Evolutionary conservation across 2,329 filamentous ascomycete genomes (phyloP), one percentile per base, ranked within the genome.

Genomic region (Scopulariopsis brevicaulis): DNA sequence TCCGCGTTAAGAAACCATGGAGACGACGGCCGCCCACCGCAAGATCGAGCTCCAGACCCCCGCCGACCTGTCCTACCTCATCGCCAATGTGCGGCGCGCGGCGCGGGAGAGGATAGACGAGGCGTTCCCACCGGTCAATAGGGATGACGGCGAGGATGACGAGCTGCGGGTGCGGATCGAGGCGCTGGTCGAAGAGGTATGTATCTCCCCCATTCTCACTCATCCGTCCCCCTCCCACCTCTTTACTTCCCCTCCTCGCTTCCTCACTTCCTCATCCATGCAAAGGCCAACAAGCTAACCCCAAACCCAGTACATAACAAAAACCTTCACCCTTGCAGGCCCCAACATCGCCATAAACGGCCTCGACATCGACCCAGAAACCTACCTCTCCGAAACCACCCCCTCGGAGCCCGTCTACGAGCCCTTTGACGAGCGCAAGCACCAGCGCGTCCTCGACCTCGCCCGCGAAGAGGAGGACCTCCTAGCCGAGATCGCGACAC

Each of bases 11-110:
- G 10, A 48, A 53, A 35, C 57, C 48, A 73, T 74, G 71, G 68
- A 69, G 61, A 65, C 68, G 37, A 68, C 70, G 57, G 68, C 74
- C 43, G 70, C 71, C 63, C 83, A 90, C 71, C 85, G 89, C 69
- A 87, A 85, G 73, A 87, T 93, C 69, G 89, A 92, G 73, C 82
- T 93, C 56, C 88, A 92, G 73, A 80, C 81, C n/a, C 81, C 84
- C 50, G 83, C 86, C 54, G 89, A 93, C 71, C 78, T 92, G 37
- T 73, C 79, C 58, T 89, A 85, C 71, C 80, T 93, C 32, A 78
- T 88, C 64, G 73, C 78, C 62, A 89, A 89, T 66, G 82, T 89
- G 62, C 83, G 84, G 66, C 78, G 78, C 69, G 84, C 85, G 59
- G 87, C 88, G 12, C 77, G 80, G 52, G 79, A 82, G 64, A 86